phyloP scores from a whole-genome alignment of 2,329 filamentous ascomycete genomes.

The Tolypocladium pustulatum region DNA sequence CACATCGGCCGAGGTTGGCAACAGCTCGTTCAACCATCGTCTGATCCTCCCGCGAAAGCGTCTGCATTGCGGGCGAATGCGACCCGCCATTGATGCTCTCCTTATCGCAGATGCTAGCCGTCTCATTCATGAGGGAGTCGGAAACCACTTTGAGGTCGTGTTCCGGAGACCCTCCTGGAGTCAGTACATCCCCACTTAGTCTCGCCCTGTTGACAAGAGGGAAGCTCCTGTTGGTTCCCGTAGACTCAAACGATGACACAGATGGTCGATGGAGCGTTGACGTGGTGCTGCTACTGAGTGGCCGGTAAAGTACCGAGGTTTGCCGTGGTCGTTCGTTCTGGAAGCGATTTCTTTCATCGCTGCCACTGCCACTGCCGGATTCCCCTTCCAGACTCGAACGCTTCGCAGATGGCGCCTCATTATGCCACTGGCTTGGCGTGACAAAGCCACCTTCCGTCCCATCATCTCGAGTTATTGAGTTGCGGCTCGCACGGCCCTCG shows the following conservation, averaged over 20 bases:
- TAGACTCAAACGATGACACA: slow-evolving; percentile 45
- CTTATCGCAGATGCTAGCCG: slow-evolving; percentile 29
- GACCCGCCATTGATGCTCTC: slow-evolving; percentile 16
- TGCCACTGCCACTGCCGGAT: slow-evolving; percentile 8
- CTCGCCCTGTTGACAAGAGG: slow-evolving; percentile 46
- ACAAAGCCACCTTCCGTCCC: slow-evolving; percentile 10
- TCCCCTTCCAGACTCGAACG: slow-evolving; percentile 13
- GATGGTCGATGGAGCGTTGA: slow-evolving; percentile 41
- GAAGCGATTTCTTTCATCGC: slow-evolving; percentile 11
- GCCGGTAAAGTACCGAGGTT: slow-evolving; percentile 30
- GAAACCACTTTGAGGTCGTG: slow-evolving; percentile 36
- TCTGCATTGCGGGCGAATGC: slow-evolving; percentile 32
- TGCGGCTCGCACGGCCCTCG: slow-evolving; percentile 34
- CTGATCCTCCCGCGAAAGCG: slow-evolving; percentile 45
- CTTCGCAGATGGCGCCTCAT: slow-evolving; percentile 11
- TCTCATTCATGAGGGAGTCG: slow-evolving; percentile 37
- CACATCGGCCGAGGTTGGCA: slow-evolving; percentile 48
- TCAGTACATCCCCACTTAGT: slow-evolving; percentile 33
- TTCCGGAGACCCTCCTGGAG: slow-evolving; percentile 38
- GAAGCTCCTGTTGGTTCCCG: slow-evolving; percentile 50
- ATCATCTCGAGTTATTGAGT: slow-evolving; percentile 11
- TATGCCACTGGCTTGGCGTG: slow-evolving; percentile 9
- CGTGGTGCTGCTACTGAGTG: slow-evolving; percentile 27
- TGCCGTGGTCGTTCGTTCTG: slow-evolving; percentile 12
- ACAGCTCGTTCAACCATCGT: slow-evolving; percentile 49